Percentiles rank a stretch among this genome's conserved stretches.
Conservation (phyloP, 2,329 filamentous ascomycete genomes). For the Scytalidium sp. region DNA sequence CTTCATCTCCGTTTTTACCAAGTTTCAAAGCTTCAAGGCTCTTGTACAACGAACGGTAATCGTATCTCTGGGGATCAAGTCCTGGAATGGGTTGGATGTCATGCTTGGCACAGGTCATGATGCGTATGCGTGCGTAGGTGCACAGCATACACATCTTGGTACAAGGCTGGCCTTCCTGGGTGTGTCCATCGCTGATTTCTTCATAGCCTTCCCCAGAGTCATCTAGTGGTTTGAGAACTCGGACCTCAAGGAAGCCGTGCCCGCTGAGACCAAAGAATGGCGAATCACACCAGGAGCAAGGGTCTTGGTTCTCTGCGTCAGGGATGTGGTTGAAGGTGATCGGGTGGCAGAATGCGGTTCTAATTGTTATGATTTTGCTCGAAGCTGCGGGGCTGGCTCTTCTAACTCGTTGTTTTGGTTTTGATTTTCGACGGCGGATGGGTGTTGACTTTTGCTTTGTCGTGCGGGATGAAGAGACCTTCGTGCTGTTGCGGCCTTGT, state of each 20-base stretch:
- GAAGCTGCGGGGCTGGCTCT: not conserved
- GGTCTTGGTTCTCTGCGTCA: conserved; percentile 1
- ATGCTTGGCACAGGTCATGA: conserved; percentile 18
- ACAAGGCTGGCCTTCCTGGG: conserved; percentile 6
- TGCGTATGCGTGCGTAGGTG: conserved; percentile 14
- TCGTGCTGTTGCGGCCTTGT: not conserved
- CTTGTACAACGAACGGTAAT: conserved; percentile 4
- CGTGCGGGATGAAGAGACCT: not conserved
- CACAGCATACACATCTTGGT: conserved; percentile 24
- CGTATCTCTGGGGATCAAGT: conserved; percentile 9
- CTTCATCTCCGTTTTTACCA: not conserved
- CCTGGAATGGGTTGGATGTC: conserved; percentile 5
- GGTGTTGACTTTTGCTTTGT: not conserved
- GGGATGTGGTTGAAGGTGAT: conserved; percentile 23
- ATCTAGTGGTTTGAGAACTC: conserved; percentile 12
- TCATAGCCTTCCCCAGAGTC: conserved; percentile 10
- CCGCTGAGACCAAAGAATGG: conserved; percentile 24
- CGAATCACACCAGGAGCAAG: conserved; percentile 19
- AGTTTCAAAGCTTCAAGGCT: conserved; percentile 7
- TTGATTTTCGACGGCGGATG: not conserved
- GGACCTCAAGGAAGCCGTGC: conserved; percentile 10
- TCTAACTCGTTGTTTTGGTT: too few species aligned
- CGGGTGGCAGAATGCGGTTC: conserved; percentile 24
- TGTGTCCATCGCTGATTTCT: conserved; percentile 18
- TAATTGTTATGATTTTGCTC: conserved; percentile 8